These are phyloP conservation scores for Cryptosporidium felis DNA, from an alignment of 169 alveolate genomes.

Conservation along the genomic window DNA sequence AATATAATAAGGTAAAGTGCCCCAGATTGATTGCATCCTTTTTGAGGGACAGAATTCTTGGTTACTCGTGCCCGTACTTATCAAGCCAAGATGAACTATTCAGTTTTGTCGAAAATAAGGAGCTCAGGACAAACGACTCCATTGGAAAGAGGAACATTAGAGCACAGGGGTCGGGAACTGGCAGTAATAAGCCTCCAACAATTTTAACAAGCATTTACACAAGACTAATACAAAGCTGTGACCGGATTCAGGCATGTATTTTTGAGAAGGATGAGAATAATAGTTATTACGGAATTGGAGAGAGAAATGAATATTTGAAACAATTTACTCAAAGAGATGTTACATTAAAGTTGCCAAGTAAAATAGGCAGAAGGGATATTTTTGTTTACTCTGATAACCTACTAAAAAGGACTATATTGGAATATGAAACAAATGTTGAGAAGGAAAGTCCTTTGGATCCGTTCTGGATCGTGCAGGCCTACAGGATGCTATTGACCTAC, in stretches of 20 bases:
- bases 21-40: constrained; percentile 69
- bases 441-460: constrained; percentile 67
- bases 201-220: constrained; percentile 56
- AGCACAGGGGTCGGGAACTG: background rate
- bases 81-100: constrained; percentile 20
- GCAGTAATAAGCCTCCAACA: constrained; percentile 30
- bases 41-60: constrained; percentile 50
- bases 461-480: constrained; percentile 59
- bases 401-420: constrained; percentile 14
- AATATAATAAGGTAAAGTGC: constrained; percentile 34
- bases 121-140: constrained; percentile 5
- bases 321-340: too few species aligned
- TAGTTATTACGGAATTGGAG: too few species aligned
- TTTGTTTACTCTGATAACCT: constrained; percentile 6
- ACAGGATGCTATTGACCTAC: constrained; percentile 52
- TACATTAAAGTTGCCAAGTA: constrained; percentile 20
- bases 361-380: constrained; percentile 17
- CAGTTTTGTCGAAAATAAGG: constrained; percentile 30
- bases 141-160: background rate
- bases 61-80: constrained; percentile 61
- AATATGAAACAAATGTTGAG: constrained; percentile 37
- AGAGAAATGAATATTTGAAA: too few species aligned
- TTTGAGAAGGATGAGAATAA: background rate
- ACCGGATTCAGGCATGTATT: constrained; percentile 24
- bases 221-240: constrained; percentile 52